Evolutionary conservation across 768 basidiomycete genomes (phyloP), one percentile per base, ranked within the genome.

Genomic region (Collybia sp.): DNA sequence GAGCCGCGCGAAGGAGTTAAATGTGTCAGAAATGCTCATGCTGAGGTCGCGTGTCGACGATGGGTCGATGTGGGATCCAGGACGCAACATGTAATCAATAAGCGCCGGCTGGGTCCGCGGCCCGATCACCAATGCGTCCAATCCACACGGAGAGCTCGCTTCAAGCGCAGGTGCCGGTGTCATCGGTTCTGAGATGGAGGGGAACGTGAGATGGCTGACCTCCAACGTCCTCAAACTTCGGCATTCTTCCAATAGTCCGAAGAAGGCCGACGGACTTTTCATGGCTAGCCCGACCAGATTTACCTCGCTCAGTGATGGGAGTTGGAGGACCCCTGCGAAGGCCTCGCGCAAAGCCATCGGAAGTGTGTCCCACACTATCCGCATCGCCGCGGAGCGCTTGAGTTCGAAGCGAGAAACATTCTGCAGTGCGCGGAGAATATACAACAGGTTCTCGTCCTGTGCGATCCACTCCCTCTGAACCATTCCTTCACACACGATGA

Each of bases 121-220:
- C 13, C 61, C 60, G 25, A 63, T 44, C 1, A 57, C 44, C 34
- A 65, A 49, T 8, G 42, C 53, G 25, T 63, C 60, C 44, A 63
- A 51, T 2, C 25, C 25, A 25, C 25, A 25, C 4, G 4, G 25
- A 50, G 49, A 34, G 48, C 40, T 19, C 34, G 52, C 20, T 31
- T 25, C 25, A 25, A 25, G 25, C 35, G 18, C 31, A 46, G 38
- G 12, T 33, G 33, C 30, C 16, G 12, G 8, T 30, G 8, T 10
- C 3, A 11, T 30, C 33, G 13, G 13, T 19, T 35, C 30, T 13
- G 48, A 19, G 10, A 20, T 38, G 32, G n/a, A 40, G 25, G 13
- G 37, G 31, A 56, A 49, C 38, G 45, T 40, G 12, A 63, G 30
- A 48, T 60, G 60, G 35, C 59, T 48, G 1, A 56, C 46, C 30